Base-by-base conservation (phyloP, 2,329 filamentous ascomycete genomes). In the Albophoma yamanashiensis region DNA sequence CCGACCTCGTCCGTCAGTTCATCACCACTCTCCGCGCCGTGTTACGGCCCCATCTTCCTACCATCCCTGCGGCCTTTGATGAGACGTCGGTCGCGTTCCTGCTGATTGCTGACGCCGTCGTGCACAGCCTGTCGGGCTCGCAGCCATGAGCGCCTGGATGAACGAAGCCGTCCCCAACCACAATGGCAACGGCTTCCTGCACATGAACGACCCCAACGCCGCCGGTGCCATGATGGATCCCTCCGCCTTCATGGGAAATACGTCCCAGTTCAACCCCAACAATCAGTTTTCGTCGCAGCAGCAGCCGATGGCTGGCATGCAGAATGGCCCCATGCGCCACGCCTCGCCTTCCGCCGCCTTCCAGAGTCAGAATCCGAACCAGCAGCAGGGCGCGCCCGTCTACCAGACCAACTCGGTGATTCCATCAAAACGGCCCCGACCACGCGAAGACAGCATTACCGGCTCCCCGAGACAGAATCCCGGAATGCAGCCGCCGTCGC, bases 381-480 rank as follows among this genome's bases (percentile, higher is more conserved):
- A 62, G 59, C 61, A 61, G 36, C 58, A 55, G 43, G 61, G 43
- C 17, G 59, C 61, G 55, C 84, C 88, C 62, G 83, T 85, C 69
- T 95, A 93, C 78, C 89, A 92, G 71, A 91, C 91, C 66, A 93
- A 90, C 75, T 82, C 89, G 56, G 86, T 96, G 69, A 87, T 96
- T 66, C 93, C 93, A 61, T 93, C 92, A 27, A 99, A 97, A 77
- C 86, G 94, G 69, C 84, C 89, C 59, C 84, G 90, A 55, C 88
- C 89, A 58, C 80, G 85, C 70, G 91, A 96, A 75, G 92, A 97
- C 74, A 92, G 87, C 70, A 82, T 94, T 69, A 88, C 87, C 66
- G 87, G 89, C 71, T 95, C 92, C 39, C 92, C 93, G 58, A 83
- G 87, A 69, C 89, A 88, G 70, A 86, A 88, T 60, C 83, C 88